Evolutionary conservation across 495 filamentous ascomycete genomes (phyloP), one percentile per base, ranked within the genome.

Genomic region (Penicillium nucicola): DNA sequence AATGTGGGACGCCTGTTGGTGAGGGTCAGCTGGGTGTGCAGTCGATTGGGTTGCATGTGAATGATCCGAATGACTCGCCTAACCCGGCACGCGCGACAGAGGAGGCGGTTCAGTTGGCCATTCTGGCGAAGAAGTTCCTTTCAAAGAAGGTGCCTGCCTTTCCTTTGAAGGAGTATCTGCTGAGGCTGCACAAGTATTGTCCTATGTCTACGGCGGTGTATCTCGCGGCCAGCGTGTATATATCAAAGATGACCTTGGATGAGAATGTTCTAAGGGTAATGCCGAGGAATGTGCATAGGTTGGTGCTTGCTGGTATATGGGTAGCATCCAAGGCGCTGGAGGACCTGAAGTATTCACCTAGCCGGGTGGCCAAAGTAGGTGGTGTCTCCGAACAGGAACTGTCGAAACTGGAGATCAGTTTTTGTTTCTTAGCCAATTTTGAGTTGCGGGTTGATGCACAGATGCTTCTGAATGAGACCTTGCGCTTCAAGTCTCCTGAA

Each of bases 151-250:
- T 87, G 1, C 93, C 93, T 9, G 80, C 83, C 2, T 89, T 97
- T 45, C 73, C 85, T 9, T 72, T 97, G 38, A 83, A 86, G 56
- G 87, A 95, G 40, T 98, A 98, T 65, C 77, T 97, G 15, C 69
- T 83, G 53, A 88, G 93, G 37, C 81, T 97, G 41, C 92, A 97
- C 64, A 78, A 76, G 32, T 97, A 84, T 65, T 98, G 93, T 56
- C 92, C 95, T 17, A 87, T 97, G 83, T 95, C 90, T n/a, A 92
- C 93, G 2, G 92, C 84, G 13, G 95, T 97, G 28, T 96, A 93
- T 58, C 83, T 98, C n/a, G 90, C 93, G 2, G 84, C 93, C 2
- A 89, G 89, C 38, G 70, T 86, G n/a, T 97, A 97, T 65, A 90
- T 96, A 44, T 85, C 90, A 58, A 79, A 82, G 42, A 79, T 97